Conservation (phyloP, 1,284 basidiomycete species). For the Malassezia restricta region DNA sequence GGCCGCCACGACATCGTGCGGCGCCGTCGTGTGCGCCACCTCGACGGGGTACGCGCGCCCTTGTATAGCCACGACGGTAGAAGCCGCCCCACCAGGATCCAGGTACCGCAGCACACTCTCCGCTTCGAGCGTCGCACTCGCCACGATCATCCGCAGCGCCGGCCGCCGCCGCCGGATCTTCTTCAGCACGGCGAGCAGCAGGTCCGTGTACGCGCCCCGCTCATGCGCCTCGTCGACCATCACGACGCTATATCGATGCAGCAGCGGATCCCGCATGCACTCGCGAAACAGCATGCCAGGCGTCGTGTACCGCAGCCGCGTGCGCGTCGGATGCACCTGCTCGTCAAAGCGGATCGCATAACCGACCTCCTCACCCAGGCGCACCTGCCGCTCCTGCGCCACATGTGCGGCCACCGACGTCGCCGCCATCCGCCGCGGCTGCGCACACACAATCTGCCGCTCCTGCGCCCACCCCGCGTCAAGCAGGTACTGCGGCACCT, state of each 20-base stretch:
- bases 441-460: constrained; percentile 43
- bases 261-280: constrained; percentile 30
- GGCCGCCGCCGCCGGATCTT: constrained; percentile 74
- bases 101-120: constrained; percentile 79
- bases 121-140: constrained; percentile 89
- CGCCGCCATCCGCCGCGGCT: constrained; percentile 45
- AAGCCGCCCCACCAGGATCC: constrained; percentile 10
- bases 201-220: constrained; percentile 46
- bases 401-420: constrained; percentile 47
- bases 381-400: constrained; percentile 38
- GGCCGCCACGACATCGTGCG: constrained; percentile 44
- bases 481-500: constrained; percentile 83
- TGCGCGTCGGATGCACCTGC: constrained; percentile 32
- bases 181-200: constrained; percentile 47
- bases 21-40: constrained; percentile 43
- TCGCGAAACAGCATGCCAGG: constrained; percentile 36
- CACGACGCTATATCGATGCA: constrained; percentile 42
- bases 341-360: constrained; percentile 49
- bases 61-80: constrained; percentile 44
- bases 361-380: constrained; percentile 67
- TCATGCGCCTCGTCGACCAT: constrained; percentile 50
- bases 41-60: constrained; percentile 47
- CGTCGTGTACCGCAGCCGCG: constrained; percentile 44
- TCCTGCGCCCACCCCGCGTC: constrained; percentile 56
- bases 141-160: constrained; percentile 75